Evolutionary conservation across 2,329 filamentous ascomycete genomes (phyloP).

Genomic region (Pseudocercospora crystallina): DNA sequence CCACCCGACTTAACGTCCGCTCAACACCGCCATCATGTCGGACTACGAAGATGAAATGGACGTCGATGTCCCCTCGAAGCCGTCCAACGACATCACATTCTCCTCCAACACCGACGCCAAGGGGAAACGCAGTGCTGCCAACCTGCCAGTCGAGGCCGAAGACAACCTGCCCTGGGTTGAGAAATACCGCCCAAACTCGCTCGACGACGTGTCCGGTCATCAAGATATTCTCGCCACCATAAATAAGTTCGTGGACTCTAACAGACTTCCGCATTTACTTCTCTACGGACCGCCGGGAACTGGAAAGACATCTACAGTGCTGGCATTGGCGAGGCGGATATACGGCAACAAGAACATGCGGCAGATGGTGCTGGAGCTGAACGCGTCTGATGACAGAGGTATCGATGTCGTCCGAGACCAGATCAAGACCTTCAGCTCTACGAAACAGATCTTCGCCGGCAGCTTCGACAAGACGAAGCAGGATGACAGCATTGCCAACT

Average conservation of each 20-base stretch:
- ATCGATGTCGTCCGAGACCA: conserved; percentile 98
- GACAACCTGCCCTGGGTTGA: conserved; percentile 97
- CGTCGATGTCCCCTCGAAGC: conserved; percentile 53
- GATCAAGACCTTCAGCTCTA: conserved; percentile 98
- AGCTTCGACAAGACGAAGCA: conserved; percentile 37
- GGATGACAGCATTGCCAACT: conserved; percentile 61
- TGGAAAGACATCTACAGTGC: conserved; percentile 94
- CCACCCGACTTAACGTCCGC: background rate
- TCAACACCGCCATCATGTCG: conserved; percentile 44
- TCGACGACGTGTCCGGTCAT: conserved; percentile 92
- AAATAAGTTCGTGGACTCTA: conserved; percentile 94
- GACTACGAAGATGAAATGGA: conserved; percentile 65
- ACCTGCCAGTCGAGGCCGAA: conserved; percentile 89
- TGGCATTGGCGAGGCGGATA: conserved; percentile 88
- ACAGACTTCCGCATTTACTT: conserved; percentile 90
- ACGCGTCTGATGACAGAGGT: conserved; percentile 93
- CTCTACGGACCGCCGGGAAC: conserved; percentile 96
- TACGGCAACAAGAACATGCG: conserved; percentile 91
- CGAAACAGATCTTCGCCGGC: conserved; percentile 85
- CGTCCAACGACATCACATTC: conserved; percentile 58
- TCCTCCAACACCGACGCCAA: conserved; percentile 71
- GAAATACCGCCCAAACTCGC: conserved; percentile 87
- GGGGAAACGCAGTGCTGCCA: conserved; percentile 88
- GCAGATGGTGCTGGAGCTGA: conserved; percentile 97
- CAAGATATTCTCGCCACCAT: conserved; percentile 97